Percentiles rank a stretch among this genome's conserved stretches.
Evolutionary conservation across 352 stramenopile species (phyloP).

Genomic region (Aphanomyces stellatus): DNA sequence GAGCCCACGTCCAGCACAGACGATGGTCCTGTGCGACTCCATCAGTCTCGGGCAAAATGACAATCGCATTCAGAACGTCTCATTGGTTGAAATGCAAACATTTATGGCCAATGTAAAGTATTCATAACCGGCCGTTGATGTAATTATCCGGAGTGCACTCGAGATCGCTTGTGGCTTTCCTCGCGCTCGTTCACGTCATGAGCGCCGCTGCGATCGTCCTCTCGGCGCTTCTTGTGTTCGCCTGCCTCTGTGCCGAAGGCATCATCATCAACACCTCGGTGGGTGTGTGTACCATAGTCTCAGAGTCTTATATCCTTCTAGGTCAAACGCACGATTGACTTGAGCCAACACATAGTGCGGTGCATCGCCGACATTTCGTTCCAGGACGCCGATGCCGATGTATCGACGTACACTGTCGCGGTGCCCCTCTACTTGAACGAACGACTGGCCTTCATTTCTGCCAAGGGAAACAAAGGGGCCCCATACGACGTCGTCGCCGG

Average conservation of each 20-base stretch:
- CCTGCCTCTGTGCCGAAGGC: slow-evolving; percentile 23
- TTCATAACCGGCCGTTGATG: no score
- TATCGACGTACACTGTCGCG: slow-evolving; percentile 51
- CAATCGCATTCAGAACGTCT: no score
- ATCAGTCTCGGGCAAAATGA: no score
- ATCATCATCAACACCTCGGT: slow-evolving; percentile 72
- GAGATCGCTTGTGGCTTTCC: not conserved
- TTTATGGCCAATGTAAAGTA: no score
- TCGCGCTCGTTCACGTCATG: not conserved
- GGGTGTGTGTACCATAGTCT: slow-evolving; percentile 12
- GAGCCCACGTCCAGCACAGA: no score
- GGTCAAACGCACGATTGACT: slow-evolving; percentile 68
- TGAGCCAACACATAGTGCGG: slow-evolving; percentile 77
- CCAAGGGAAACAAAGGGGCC: slow-evolving; percentile 59
- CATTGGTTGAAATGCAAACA: no score
- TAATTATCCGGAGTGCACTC: no score
- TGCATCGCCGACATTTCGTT: slow-evolving; percentile 68
- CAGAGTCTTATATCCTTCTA: slow-evolving; percentile 20
- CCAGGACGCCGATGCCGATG: slow-evolving; percentile 41
- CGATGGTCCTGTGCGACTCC: no score
- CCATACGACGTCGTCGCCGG: slow-evolving; percentile 52
- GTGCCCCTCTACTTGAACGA: slow-evolving; percentile 45
- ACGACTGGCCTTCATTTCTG: slow-evolving; percentile 47
- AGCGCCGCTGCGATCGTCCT: not conserved
- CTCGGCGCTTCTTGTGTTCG: not conserved